phyloP scores from a whole-genome alignment of 208 protist species.

The Tritrichomonas musculus region DNA sequence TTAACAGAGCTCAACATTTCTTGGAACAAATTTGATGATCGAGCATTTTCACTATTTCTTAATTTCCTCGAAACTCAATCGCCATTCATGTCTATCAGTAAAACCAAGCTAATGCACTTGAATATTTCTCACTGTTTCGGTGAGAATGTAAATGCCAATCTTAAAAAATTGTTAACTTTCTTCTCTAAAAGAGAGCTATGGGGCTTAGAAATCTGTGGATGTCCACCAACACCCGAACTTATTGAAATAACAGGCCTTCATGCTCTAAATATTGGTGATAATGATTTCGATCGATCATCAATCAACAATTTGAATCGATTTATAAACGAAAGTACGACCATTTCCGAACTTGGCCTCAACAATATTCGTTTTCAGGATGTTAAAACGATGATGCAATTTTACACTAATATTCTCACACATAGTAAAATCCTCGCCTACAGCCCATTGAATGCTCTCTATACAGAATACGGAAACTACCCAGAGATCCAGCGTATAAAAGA shows the following conservation, averaged over 20 bases:
- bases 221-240: background rate
- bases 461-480: background rate
- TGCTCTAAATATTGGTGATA: background rate
- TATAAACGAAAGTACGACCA: background rate
- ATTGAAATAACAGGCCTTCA: background rate
- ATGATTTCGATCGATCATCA: background rate
- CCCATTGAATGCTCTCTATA: background rate
- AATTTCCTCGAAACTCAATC: background rate
- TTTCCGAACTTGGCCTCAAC: background rate
- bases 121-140: background rate
- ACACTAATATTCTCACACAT: background rate
- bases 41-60: background rate
- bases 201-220: background rate
- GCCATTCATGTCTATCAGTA: background rate
- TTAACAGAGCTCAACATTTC: background rate
- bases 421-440: background rate
- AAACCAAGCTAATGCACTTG: constrained; percentile 12
- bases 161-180: background rate
- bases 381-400: background rate
- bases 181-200: constrained; percentile 3
- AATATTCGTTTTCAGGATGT: background rate
- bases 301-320: background rate
- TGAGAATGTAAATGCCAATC: background rate
- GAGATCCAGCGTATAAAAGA: background rate
- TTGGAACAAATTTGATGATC: background rate